Evolutionary conservation across 805 yeast species (phyloP).

Genomic region (Yarrowia yakushimensis): DNA sequence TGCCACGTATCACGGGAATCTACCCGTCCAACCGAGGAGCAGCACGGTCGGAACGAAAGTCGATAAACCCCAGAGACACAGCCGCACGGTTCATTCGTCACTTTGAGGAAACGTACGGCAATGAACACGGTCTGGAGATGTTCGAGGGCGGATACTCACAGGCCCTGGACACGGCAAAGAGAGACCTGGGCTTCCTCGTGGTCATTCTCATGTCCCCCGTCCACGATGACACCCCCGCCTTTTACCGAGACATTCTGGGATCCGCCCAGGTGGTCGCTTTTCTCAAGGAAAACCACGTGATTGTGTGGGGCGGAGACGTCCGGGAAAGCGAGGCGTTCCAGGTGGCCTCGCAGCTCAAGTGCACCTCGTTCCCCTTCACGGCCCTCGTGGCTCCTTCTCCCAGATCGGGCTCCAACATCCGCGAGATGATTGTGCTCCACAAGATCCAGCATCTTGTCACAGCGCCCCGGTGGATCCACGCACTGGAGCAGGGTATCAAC

Average conservation of each 20-base stretch:
- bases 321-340: slow-evolving; percentile 80
- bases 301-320: slow-evolving; percentile 87
- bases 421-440: slow-evolving; percentile 58
- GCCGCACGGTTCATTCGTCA: slow-evolving; percentile 51
- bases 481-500: slow-evolving; percentile 48
- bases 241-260: slow-evolving; percentile 54
- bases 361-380: slow-evolving; percentile 74
- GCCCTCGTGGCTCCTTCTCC: slow-evolving; percentile 68
- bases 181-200: slow-evolving; percentile 63
- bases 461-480: slow-evolving; percentile 41
- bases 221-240: slow-evolving; percentile 56
- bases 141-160: slow-evolving; percentile 73
- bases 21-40: slow-evolving; percentile 43
- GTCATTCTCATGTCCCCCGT: slow-evolving; percentile 70
- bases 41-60: slow-evolving; percentile 38
- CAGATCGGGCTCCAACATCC: slow-evolving; percentile 39
- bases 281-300: slow-evolving; percentile 49
- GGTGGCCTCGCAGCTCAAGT: slow-evolving; percentile 68
- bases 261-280: slow-evolving; percentile 46
- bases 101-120: slow-evolving; percentile 48
- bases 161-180: slow-evolving; percentile 64
- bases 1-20: slow-evolving; percentile 40
- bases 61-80: slow-evolving; percentile 50
- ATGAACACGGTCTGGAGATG: slow-evolving; percentile 27
- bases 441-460: slow-evolving; percentile 56